Percentiles rank a stretch among this genome's conserved stretches.
Conservation (phyloP, 2,329 filamentous ascomycete genomes). For the Pseudogymnoascus sp. region DNA sequence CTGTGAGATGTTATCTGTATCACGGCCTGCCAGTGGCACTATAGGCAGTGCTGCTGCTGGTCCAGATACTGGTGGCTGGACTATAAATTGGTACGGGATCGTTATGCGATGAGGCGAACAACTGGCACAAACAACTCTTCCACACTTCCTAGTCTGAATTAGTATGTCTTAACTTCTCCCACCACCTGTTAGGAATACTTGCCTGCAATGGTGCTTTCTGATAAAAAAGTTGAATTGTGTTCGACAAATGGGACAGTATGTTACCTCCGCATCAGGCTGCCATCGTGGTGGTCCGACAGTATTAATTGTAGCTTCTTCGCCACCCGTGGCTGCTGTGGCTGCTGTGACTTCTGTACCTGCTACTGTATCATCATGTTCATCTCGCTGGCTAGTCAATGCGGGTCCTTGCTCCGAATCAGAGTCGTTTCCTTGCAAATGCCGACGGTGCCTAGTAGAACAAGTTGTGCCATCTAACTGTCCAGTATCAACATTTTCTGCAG, state of each 20-base stretch:
- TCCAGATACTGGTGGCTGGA: constrained; percentile 54
- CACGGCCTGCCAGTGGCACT: constrained; percentile 14
- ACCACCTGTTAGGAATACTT: constrained; percentile 25
- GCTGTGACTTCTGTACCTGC: background rate
- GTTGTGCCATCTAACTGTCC: background rate
- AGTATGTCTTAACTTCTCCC: background rate
- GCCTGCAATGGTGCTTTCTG: constrained; percentile 89
- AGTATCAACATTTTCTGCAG: background rate
- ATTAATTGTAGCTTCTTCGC: background rate
- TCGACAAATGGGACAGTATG: constrained; percentile 76
- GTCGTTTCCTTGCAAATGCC: background rate
- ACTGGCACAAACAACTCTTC: constrained; percentile 77
- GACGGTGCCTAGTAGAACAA: background rate
- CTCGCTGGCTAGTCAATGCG: background rate
- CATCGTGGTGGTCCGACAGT: constrained; percentile 62
- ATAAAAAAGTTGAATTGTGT: constrained; percentile 76
- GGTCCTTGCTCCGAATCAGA: background rate
- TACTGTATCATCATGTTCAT: background rate
- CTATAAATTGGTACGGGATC: constrained; percentile 88
- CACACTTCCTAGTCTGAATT: constrained; percentile 62
- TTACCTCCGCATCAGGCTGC: constrained; percentile 82
- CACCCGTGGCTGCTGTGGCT: background rate
- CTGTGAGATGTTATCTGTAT: constrained; percentile 31
- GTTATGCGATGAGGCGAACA: constrained; percentile 94
- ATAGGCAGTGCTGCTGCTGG: constrained; percentile 24